These are phyloP conservation scores for Cutaneotrichosporon sp. DNA, from an alignment of 1,284 basidiomycete species.

Conservation along the genomic window DNA sequence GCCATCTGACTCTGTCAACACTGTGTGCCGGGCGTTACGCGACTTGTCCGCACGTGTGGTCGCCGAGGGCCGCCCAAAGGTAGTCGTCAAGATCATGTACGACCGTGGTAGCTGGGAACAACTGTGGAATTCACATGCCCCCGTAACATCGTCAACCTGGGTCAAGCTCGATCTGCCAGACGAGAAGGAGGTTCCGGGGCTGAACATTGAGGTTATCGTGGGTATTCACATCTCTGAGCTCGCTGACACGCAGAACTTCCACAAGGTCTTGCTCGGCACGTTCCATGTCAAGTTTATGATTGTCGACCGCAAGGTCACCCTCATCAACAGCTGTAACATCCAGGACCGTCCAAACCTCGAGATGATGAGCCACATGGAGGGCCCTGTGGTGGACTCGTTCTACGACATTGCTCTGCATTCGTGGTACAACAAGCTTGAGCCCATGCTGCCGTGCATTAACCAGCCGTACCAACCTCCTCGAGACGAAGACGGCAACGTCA, in stretches of 20 bases:
- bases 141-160: conserved; percentile 5
- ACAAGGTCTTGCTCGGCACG: conserved; percentile 60
- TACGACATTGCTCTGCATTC: conserved; percentile 66
- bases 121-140: conserved; percentile 56
- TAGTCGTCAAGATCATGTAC: conserved; percentile 61
- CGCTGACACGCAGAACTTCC: conserved; percentile 42
- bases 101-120: conserved; percentile 60
- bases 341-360: conserved; percentile 57
- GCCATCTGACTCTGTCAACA: conserved; percentile 54
- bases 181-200: conserved; percentile 57
- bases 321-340: conserved; percentile 71
- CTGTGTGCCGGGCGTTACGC: conserved; percentile 55
- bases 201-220: conserved; percentile 59
- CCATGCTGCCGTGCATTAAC: conserved; percentile 38
- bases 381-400: conserved; percentile 62
- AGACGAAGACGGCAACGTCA: conserved; percentile 30
- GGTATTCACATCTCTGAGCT: conserved; percentile 17
- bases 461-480: conserved; percentile 47
- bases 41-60: conserved; percentile 55
- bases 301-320: conserved; percentile 65
- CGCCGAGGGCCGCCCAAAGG: conserved; percentile 51
- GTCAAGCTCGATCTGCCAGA: conserved; percentile 58
- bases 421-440: conserved; percentile 48
- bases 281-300: conserved; percentile 75
- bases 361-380: conserved; percentile 63